Percentiles rank a stretch among this genome's conserved stretches.
Evolutionary conservation across 2,329 filamentous ascomycete genomes (phyloP).

Genomic region (Fusarium annulatum): DNA sequence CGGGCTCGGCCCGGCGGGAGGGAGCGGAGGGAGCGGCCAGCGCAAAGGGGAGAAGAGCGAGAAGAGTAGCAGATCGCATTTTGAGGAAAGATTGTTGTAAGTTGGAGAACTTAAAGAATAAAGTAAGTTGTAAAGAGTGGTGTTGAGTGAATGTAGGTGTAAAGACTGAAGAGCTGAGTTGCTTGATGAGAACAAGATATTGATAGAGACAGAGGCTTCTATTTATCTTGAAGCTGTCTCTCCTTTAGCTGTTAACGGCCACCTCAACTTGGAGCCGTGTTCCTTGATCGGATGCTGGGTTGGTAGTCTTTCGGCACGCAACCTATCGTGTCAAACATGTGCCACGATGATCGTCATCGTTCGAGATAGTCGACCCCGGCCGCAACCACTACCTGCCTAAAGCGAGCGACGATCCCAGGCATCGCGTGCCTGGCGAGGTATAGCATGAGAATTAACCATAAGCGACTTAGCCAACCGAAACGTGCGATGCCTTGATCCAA

Average conservation of each 20-base stretch:
- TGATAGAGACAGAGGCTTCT: constrained; percentile 8
- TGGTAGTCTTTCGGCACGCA: constrained; percentile 13
- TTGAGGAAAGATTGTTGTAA: constrained; percentile 28
- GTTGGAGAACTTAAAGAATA: constrained; percentile 9
- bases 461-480: constrained; percentile 23
- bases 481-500: background rate
- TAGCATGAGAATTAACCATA: constrained; percentile 30
- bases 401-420: constrained; percentile 25
- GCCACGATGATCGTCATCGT: constrained; percentile 24
- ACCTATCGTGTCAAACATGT: constrained; percentile 32
- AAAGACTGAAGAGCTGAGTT: constrained; percentile 33
- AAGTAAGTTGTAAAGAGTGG: constrained; percentile 18
- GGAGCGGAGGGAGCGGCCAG: constrained; percentile 48
- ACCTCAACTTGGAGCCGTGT: background rate
- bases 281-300: background rate
- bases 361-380: constrained; percentile 25
- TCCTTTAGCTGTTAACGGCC: background rate
- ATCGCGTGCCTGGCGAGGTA: constrained; percentile 17
- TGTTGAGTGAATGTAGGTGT: constrained; percentile 19
- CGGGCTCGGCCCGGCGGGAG: constrained; percentile 48
- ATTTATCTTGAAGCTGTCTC: constrained; percentile 28
- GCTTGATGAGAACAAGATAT: constrained; percentile 11
- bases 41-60: constrained; percentile 49
- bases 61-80: constrained; percentile 49
- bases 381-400: constrained; percentile 35